phyloP scores from a whole-genome alignment of 1,139 yeast species.

The Debaryomycetaceae sp. region DNA sequence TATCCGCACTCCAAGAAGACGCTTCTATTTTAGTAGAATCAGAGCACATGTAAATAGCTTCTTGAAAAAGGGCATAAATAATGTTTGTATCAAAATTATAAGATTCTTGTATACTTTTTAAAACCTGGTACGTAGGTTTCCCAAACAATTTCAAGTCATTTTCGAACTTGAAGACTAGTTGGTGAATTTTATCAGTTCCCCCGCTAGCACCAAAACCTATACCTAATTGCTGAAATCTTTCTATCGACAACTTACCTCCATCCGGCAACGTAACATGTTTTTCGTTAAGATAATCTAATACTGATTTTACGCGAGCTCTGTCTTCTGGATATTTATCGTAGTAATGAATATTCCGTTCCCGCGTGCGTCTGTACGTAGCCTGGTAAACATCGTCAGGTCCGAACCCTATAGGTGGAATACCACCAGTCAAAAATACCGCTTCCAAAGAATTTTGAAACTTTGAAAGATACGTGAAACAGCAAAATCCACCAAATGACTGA shows the following conservation, averaged over 20 bases:
- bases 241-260: constrained; percentile 48
- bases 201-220: constrained; percentile 48
- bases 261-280: constrained; percentile 39
- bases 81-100: constrained; percentile 52
- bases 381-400: no score
- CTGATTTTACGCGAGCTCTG: constrained; percentile 29
- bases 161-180: constrained; percentile 34
- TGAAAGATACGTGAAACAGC: no score
- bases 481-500: no score
- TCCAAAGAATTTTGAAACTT: no score
- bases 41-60: constrained; percentile 53
- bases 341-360: constrained; percentile 46
- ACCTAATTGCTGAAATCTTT: constrained; percentile 54
- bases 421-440: no score
- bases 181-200: constrained; percentile 48
- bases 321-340: constrained; percentile 50
- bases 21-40: constrained; percentile 9
- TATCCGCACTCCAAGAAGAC: constrained; percentile 50
- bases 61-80: constrained; percentile 54
- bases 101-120: constrained; percentile 26
- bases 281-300: constrained; percentile 31
- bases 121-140: constrained; percentile 32
- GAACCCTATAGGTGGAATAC: no score
- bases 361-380: constrained; percentile 39
- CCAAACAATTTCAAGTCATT: constrained; percentile 34